A percentile compares a stretch with the other conserved stretches of the same genome.
Conservation (phyloP, 2,329 filamentous ascomycete species). For the Fusarium nodosum region DNA sequence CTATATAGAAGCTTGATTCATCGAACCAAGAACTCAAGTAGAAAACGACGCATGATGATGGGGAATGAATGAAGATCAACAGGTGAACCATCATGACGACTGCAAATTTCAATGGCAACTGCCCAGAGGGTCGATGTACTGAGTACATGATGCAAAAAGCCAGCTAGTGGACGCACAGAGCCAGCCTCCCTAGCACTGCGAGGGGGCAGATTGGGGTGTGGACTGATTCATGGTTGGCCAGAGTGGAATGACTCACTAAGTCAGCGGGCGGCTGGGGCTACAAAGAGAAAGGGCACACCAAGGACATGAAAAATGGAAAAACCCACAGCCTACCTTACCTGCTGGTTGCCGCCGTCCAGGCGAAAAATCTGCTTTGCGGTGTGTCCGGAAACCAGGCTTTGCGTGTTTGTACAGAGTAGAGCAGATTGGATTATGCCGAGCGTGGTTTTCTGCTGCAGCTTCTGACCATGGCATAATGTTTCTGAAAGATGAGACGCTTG, state of each 20-base stretch:
- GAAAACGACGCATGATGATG: slow-evolving; percentile 1
- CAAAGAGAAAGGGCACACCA: slow-evolving; percentile 25
- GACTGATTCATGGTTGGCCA: slow-evolving; percentile 45
- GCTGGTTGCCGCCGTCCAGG: slow-evolving; percentile 26
- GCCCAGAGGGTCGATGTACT: slow-evolving; percentile 36
- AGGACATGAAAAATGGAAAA: slow-evolving; percentile 42
- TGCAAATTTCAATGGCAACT: slow-evolving; percentile 17
- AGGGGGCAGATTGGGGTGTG: slow-evolving; percentile 37
- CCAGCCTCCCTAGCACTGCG: slow-evolving; percentile 48
- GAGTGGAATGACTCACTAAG: slow-evolving; percentile 49
- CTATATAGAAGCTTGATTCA: slow-evolving; percentile 1
- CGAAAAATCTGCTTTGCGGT: slow-evolving; percentile 40
- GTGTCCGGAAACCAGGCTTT: slow-evolving; percentile 33
- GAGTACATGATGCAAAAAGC: slow-evolving; percentile 47
- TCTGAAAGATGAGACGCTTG: slow-evolving; percentile 45
- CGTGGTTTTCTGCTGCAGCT: slow-evolving; percentile 17
- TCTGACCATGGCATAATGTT: slow-evolving; percentile 26
- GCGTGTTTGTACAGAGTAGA: background rate
- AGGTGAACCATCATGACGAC: slow-evolving; percentile 32
- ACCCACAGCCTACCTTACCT: slow-evolving; percentile 36
- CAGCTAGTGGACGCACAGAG: slow-evolving; percentile 54
- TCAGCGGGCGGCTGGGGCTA: slow-evolving; percentile 39
- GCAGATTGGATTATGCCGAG: slow-evolving; percentile 9
- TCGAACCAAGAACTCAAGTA: background rate
- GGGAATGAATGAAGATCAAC: slow-evolving; percentile 17